Evolutionary conservation across 495 filamentous ascomycete species (phyloP).

Genomic region (Monascus purpureus): DNA sequence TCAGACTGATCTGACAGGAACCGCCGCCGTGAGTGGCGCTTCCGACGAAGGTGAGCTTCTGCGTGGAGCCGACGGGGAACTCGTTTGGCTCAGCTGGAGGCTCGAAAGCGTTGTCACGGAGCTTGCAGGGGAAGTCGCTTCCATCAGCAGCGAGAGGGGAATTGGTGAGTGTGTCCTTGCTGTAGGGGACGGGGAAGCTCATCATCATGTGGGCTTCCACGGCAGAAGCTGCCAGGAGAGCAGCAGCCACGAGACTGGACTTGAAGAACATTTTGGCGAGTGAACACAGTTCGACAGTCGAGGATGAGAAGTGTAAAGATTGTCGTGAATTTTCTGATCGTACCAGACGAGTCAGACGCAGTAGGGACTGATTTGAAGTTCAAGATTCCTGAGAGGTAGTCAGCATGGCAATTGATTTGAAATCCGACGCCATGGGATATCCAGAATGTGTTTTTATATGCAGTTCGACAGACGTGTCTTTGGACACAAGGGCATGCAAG

Average conservation of each 20-base stretch:
- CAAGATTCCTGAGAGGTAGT: background rate
- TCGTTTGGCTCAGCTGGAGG: slow-evolving; percentile 14
- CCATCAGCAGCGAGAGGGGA: slow-evolving; percentile 46
- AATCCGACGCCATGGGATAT: no score
- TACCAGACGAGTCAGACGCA: slow-evolving; percentile 28
- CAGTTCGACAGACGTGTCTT: no score
- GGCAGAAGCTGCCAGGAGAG: slow-evolving; percentile 35
- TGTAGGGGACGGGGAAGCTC: slow-evolving; percentile 52
- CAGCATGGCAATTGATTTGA: no score
- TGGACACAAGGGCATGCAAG: background rate
- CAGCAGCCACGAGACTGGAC: slow-evolving; percentile 18
- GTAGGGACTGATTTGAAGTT: slow-evolving; percentile 11
- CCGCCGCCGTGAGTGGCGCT: slow-evolving; percentile 74
- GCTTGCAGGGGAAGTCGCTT: slow-evolving; percentile 70
- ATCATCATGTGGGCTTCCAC: slow-evolving; percentile 56
- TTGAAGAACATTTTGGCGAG: slow-evolving; percentile 28
- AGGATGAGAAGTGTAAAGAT: slow-evolving; percentile 1
- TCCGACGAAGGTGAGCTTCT: slow-evolving; percentile 19
- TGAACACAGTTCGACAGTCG: slow-evolving; percentile 1
- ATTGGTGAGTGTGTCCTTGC: slow-evolving; percentile 34
- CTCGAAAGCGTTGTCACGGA: slow-evolving; percentile 11
- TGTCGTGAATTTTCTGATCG: slow-evolving; percentile 14
- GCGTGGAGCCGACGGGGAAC: slow-evolving; percentile 16
- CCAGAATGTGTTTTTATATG: no score
- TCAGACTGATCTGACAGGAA: slow-evolving; percentile 76